Evolutionary conservation across 805 yeast genomes (phyloP), one percentile per base, ranked within the genome.

Genomic region (Dipodascus albidus): DNA sequence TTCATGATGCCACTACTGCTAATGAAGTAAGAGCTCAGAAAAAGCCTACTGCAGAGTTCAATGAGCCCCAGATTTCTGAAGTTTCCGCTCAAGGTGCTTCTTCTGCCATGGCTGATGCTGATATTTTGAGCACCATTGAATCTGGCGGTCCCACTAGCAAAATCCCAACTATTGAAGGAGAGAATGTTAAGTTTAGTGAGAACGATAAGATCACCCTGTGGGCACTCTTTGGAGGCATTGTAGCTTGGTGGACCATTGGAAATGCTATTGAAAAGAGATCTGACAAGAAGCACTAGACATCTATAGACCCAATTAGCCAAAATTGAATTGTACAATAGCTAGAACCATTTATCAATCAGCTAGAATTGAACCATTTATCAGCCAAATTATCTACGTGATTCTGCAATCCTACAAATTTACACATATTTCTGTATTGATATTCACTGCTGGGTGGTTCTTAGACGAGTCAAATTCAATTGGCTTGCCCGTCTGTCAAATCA

Each of bases 211-310:
- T 62, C 15, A 57, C 67, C 51, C 58, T 70, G 23, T 55, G 61
- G 8, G 64, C 63, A 1, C 56, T 70, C 38, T 61, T 62, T 1
- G 70, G 62, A 2, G 65, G 58, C 9, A 63, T 70, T 8, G 64
- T 64, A 0, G 68, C 63, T 6, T 69, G 74, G 72, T 68, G 71
- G 70, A 56, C 59, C 8, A 50, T 67, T 19, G 64, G 68, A 68
- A 19, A 53, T 15, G 23, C 52, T 15, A 38, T 27, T 6, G 44
- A 54, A 35, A 57, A 56, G 51, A 55, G 50, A 15, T 23, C 23
- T 21, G 49, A 47, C 19, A 23, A 47, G n/a, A n/a, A n/a, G n/a
- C n/a, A n/a, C n/a, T n/a, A n/a, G n/a, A n/a, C n/a, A n/a, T n/a
- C n/a, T n/a, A n/a, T n/a, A n/a, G n/a, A n/a, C n/a, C n/a, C n/a